Conservation (phyloP, 768 basidiomycete species). For the Chiua virens region DNA sequence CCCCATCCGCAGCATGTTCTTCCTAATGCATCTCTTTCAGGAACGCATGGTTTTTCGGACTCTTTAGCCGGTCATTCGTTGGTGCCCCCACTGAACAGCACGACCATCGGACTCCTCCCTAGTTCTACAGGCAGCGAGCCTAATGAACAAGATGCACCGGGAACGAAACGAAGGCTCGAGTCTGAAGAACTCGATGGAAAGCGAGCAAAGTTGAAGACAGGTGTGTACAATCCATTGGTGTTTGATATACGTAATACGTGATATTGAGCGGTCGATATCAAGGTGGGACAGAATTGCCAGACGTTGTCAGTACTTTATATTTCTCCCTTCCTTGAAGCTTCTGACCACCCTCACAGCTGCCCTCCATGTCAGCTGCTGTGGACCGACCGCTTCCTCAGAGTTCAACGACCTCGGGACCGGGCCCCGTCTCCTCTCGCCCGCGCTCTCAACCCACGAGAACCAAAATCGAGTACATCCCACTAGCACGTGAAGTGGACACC, state of each 20-base stretch:
- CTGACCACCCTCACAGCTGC: constrained; percentile 16
- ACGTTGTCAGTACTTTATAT: constrained; percentile 41
- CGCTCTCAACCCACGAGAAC: constrained; percentile 60
- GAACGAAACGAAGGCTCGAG: constrained; percentile 71
- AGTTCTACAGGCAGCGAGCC: constrained; percentile 19
- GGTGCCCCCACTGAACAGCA: constrained; percentile 7
- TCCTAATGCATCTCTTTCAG: constrained; percentile 22
- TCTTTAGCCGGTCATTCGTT: constrained; percentile 22
- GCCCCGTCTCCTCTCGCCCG: constrained; percentile 35
- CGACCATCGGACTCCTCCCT: constrained; percentile 12
- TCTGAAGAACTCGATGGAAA: constrained; percentile 66
- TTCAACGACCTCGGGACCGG: constrained; percentile 29
- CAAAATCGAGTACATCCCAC: constrained; percentile 87
- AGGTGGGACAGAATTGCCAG: constrained; percentile 47
- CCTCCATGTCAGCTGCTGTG: constrained; percentile 17
- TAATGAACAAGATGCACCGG: constrained; percentile 61
- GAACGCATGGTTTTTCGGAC: constrained; percentile 27
- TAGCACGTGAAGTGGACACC: constrained; percentile 71
- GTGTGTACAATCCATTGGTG: constrained; percentile 41
- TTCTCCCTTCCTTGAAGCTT: constrained; percentile 8
- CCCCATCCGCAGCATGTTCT: constrained; percentile 27
- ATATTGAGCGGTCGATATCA: constrained; percentile 22
- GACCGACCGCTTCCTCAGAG: constrained; percentile 20
- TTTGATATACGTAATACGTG: constrained; percentile 26
- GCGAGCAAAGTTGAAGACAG: constrained; percentile 70